Evolutionary conservation across 305 asterid species (phyloP).

Genomic region (Solanum hybrid): DNA sequence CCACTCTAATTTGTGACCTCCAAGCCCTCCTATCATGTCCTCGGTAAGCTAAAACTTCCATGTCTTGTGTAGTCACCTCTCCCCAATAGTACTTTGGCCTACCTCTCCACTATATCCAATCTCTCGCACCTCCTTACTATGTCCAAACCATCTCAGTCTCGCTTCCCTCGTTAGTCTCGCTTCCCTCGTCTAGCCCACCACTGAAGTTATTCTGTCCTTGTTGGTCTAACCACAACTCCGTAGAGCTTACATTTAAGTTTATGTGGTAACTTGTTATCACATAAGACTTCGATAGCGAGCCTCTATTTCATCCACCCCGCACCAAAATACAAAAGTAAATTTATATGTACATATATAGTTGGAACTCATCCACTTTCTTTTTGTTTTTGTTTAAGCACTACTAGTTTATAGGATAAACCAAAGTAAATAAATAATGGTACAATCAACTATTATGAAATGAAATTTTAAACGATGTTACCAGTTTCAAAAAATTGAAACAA

Average conservation of each 20-base stretch:
- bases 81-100: background rate
- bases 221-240: background rate
- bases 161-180: background rate
- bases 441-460: background rate
- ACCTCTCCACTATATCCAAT: background rate
- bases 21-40: background rate
- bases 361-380: background rate
- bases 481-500: background rate
- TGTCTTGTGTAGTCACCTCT: background rate
- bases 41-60: background rate
- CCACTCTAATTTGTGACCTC: background rate
- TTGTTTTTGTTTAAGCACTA: background rate
- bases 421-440: background rate
- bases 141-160: background rate
- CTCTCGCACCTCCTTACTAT: background rate
- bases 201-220: background rate
- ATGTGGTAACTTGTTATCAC: background rate
- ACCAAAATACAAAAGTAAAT: background rate
- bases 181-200: background rate
- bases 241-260: background rate
- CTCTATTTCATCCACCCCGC: background rate
- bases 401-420: background rate
- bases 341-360: background rate
- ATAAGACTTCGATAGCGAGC: background rate
- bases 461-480: background rate